Evolutionary conservation across 768 basidiomycete species (phyloP).

Genomic region (Cytidiella melzeri): DNA sequence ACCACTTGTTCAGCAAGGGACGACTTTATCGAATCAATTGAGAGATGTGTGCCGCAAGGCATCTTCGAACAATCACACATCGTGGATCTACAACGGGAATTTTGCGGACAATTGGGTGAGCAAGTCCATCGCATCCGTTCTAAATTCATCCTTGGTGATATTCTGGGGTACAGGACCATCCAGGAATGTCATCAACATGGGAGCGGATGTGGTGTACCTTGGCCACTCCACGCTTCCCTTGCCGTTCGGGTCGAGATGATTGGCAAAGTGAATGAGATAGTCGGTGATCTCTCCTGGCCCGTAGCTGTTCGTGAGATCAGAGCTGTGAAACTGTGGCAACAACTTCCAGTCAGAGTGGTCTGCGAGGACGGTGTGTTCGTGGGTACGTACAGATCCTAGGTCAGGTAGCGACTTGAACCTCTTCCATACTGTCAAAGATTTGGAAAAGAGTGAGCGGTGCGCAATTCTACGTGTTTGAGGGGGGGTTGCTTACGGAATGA

Average conservation of each 20-base stretch:
- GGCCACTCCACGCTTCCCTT: constrained; percentile 36
- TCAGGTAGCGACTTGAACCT: constrained; percentile 1
- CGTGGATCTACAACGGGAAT: too few relatives aligned
- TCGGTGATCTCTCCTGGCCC: constrained; percentile 38
- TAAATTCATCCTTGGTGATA: constrained; percentile 3
- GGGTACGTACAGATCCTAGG: not conserved
- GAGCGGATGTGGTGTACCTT: constrained; percentile 22
- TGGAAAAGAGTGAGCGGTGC: not conserved
- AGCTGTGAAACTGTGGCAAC: constrained; percentile 40
- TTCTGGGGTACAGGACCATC: constrained; percentile 3
- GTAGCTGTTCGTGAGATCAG: constrained; percentile 38
- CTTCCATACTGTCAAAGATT: constrained; percentile 4
- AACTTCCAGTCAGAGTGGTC: too few relatives aligned
- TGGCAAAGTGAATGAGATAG: constrained; percentile 41
- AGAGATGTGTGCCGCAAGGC: too few relatives aligned
- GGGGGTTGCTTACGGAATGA: constrained; percentile 16
- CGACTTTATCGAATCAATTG: too few relatives aligned
- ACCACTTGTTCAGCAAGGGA: too few relatives aligned
- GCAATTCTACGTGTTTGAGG: too few relatives aligned
- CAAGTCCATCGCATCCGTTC: constrained; percentile 1
- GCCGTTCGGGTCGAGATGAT: constrained; percentile 39
- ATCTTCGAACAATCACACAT: too few relatives aligned
- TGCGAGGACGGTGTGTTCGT: too few relatives aligned
- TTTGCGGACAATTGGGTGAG: constrained; percentile 1
- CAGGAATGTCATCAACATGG: not conserved